These are phyloP conservation scores for Aspergillus udagawae DNA, from an alignment of 2,329 filamentous ascomycete species.

Conservation along the genomic window DNA sequence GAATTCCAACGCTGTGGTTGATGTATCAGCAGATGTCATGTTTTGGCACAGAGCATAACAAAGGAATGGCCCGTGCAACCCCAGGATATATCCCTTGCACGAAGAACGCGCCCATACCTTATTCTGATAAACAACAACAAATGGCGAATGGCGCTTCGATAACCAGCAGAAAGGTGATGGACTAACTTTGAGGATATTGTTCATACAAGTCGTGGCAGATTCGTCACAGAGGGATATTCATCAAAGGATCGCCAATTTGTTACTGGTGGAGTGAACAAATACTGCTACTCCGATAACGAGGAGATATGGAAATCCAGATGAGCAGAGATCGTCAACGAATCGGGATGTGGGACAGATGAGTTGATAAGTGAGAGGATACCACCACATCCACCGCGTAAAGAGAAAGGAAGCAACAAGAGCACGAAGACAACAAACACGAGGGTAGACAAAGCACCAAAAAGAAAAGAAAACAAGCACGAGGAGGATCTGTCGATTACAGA, in stretches of 20 bases:
- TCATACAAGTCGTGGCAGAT: constrained; percentile 15
- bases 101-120: constrained; percentile 17
- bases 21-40: constrained; percentile 13
- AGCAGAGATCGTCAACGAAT: background rate
- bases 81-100: constrained; percentile 15
- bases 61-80: background rate
- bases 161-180: constrained; percentile 6
- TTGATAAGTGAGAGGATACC: constrained; percentile 13
- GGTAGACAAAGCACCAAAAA: constrained; percentile 9
- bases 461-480: background rate
- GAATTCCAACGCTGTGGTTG: constrained; percentile 12
- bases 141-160: constrained; percentile 5
- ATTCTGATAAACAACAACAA: constrained; percentile 19
- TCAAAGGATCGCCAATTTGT: constrained; percentile 13
- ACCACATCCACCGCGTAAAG: background rate
- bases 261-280: constrained; percentile 10
- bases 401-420: background rate
- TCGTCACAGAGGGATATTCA: constrained; percentile 16
- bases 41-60: constrained; percentile 6
- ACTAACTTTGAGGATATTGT: constrained; percentile 3
- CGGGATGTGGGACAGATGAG: constrained; percentile 7
- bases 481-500: background rate
- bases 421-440: constrained; percentile 1
- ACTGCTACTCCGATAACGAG: constrained; percentile 19
- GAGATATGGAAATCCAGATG: constrained; percentile 8